Conservation (phyloP, 2,329 filamentous ascomycete species). For the Sordariomycetes sp. region DNA sequence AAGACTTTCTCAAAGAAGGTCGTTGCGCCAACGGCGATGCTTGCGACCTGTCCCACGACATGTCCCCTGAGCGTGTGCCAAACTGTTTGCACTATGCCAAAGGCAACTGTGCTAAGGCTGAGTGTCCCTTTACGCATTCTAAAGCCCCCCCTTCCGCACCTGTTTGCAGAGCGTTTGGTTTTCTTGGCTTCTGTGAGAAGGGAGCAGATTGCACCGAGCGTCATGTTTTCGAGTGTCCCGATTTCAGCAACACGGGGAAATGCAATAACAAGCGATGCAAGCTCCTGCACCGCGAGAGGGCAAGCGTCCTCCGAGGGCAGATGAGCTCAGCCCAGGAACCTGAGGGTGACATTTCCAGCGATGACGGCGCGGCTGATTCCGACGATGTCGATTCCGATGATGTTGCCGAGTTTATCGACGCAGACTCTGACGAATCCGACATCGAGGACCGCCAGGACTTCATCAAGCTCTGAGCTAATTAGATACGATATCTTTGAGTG, state of each 20-base stretch:
- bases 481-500: background rate
- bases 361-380: slow-evolving; percentile 62
- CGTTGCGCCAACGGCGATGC: slow-evolving; percentile 66
- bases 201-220: slow-evolving; percentile 69
- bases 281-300: slow-evolving; percentile 79
- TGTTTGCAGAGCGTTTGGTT: slow-evolving; percentile 78
- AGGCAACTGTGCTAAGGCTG: slow-evolving; percentile 78
- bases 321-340: no score
- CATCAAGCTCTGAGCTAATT: slow-evolving; percentile 29
- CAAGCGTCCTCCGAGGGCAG: slow-evolving; percentile 66
- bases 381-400: slow-evolving; percentile 70
- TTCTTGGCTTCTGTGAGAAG: slow-evolving; percentile 80
- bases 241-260: slow-evolving; percentile 82
- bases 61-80: slow-evolving; percentile 74
- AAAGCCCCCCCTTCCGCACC: slow-evolving; percentile 66
- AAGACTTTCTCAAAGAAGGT: slow-evolving; percentile 72
- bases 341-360: slow-evolving; percentile 64
- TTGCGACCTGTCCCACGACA: slow-evolving; percentile 87
- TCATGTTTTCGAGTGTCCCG: slow-evolving; percentile 88
- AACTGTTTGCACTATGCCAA: slow-evolving; percentile 84
- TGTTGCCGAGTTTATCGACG: slow-evolving; percentile 57
- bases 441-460: slow-evolving; percentile 52
- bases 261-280: slow-evolving; percentile 79
- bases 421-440: slow-evolving; percentile 43
- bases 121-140: slow-evolving; percentile 82